These are phyloP conservation scores for Cladosporium austrohemisphaericum DNA, from an alignment of 2,329 filamentous ascomycete species.

Conservation along the genomic window DNA sequence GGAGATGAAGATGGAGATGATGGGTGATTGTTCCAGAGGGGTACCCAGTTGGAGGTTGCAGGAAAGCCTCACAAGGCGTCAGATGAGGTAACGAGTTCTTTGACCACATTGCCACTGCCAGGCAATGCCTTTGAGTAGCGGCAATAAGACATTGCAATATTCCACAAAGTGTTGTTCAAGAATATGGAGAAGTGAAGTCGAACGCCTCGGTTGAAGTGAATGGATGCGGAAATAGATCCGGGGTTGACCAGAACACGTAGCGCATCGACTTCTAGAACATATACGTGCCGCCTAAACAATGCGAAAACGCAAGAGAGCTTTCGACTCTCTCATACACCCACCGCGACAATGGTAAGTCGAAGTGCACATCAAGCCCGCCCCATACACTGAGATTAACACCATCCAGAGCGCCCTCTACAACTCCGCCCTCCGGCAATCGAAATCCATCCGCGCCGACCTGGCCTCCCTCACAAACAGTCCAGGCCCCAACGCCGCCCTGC, in stretches of 20 bases:
- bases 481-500: conserved; percentile 36
- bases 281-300: not conserved
- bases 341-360: conserved; percentile 3
- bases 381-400: not conserved
- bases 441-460: conserved; percentile 72
- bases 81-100: no score
- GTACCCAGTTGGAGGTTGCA: no score
- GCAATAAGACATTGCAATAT: no score
- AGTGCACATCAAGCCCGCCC: not conserved
- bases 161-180: no score
- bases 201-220: not conserved
- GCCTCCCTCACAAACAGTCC: conserved; percentile 57
- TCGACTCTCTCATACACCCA: not conserved
- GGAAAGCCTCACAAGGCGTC: no score
- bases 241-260: conserved; percentile 3
- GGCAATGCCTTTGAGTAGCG: no score
- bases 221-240: conserved; percentile 1
- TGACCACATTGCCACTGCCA: no score
- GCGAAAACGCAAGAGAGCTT: conserved; percentile 5
- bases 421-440: conserved; percentile 78
- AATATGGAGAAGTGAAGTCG: not conserved
- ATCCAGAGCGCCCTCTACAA: conserved; percentile 74
- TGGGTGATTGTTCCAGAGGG: not conserved
- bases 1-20: not conserved
- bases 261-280: not conserved